Percentiles rank a stretch among this genome's conserved stretches.
phyloP scores from a whole-genome alignment of 1,284 basidiomycete species.

The Heterobasidion irregulare region DNA sequence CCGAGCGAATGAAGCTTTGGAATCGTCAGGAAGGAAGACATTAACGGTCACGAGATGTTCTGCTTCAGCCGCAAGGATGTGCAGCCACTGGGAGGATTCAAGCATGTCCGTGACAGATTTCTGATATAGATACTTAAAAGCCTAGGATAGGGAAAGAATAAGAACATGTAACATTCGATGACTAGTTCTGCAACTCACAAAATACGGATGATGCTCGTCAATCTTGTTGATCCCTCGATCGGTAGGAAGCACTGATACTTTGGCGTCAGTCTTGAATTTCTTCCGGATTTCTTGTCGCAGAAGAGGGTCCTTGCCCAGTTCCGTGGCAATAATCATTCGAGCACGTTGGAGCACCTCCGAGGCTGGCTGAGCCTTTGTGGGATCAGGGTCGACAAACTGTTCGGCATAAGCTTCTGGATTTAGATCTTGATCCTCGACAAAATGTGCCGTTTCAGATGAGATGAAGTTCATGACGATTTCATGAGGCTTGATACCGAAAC shows the following conservation, averaged over 20 bases:
- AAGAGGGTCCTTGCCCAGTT: conserved; percentile 90
- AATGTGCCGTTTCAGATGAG: conserved; percentile 47
- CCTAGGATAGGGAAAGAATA: conserved; percentile 43
- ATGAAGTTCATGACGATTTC: conserved; percentile 79
- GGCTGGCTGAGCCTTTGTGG: conserved; percentile 41
- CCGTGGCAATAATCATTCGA: conserved; percentile 81
- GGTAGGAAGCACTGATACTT: conserved; percentile 83
- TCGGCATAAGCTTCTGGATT: conserved; percentile 70
- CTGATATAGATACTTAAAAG: conserved; percentile 90
- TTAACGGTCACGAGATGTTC: conserved; percentile 80
- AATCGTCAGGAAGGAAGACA: conserved; percentile 61
- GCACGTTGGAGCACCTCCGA: conserved; percentile 69
- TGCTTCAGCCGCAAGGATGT: conserved; percentile 87
- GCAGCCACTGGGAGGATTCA: conserved; percentile 76
- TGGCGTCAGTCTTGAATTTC: conserved; percentile 70
- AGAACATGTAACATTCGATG: neutral
- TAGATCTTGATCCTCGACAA: conserved; percentile 74
- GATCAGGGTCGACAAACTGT: conserved; percentile 66
- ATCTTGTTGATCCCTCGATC: conserved; percentile 90
- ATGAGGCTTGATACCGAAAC: conserved; percentile 72
- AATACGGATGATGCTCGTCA: conserved; percentile 84
- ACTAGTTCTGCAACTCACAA: conserved; percentile 45
- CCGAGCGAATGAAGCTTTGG: conserved; percentile 60
- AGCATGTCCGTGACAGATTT: conserved; percentile 77
- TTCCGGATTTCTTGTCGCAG: conserved; percentile 78